These are phyloP conservation scores for Clonostachys sp. DNA, from an alignment of 2,329 filamentous ascomycete species.

Conservation along the genomic window DNA sequence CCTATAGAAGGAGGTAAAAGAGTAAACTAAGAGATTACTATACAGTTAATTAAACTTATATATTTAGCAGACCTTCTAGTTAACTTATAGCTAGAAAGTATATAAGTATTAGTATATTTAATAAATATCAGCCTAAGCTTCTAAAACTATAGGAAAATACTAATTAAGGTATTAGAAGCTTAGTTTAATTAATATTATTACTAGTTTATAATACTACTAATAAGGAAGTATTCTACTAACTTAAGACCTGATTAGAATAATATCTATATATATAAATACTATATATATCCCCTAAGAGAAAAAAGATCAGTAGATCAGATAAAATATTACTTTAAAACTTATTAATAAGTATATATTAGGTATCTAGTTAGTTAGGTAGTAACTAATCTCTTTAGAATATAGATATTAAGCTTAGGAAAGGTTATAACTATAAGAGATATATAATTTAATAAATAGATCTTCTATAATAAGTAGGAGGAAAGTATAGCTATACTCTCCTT, in stretches of 20 bases:
- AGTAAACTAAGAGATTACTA: background rate
- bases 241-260: background rate
- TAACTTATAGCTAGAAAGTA: background rate
- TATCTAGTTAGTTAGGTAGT: background rate
- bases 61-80: background rate
- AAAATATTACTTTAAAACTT: background rate
- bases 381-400: background rate
- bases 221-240: background rate
- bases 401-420: background rate
- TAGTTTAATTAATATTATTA: background rate
- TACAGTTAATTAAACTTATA: background rate
- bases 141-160: background rate
- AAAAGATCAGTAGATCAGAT: background rate
- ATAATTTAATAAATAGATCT: background rate
- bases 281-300: background rate
- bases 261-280: background rate
- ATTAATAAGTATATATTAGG: background rate
- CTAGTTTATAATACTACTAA: background rate
- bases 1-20: background rate
- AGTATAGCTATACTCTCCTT: too few species aligned
- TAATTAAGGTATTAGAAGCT: background rate
- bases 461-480: background rate
- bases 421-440: background rate
- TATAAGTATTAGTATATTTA: background rate
- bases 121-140: background rate